These are phyloP conservation scores for Pythium vanterpoolii DNA, from an alignment of 352 stramenopile species.

Conservation along the genomic window DNA sequence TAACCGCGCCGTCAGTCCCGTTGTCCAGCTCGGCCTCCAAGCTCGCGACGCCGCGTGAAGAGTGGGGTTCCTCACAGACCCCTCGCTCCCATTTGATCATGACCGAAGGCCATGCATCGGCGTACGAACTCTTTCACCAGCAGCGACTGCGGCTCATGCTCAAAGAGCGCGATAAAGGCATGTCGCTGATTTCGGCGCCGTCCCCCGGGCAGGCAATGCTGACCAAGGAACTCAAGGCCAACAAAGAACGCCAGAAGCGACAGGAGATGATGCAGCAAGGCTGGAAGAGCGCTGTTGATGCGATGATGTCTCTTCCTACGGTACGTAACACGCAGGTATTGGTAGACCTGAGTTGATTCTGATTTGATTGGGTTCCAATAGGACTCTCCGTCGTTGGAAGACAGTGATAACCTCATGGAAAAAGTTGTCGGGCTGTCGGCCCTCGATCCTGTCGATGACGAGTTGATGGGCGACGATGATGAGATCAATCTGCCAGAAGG, in stretches of 20 bases:
- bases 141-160: slow-evolving; percentile 82
- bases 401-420: slow-evolving; percentile 22
- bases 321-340: slow-evolving; percentile 22
- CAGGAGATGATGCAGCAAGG: slow-evolving; percentile 89
- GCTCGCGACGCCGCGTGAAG: slow-evolving; percentile 73
- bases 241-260: slow-evolving; percentile 84
- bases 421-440: slow-evolving; percentile 23
- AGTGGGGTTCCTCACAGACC: slow-evolving; percentile 85
- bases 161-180: slow-evolving; percentile 77
- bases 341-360: no score
- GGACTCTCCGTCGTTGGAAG: slow-evolving; percentile 23
- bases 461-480: slow-evolving; percentile 20
- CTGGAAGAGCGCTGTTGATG: slow-evolving; percentile 83
- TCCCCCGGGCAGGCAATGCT: slow-evolving; percentile 83
- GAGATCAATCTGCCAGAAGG: slow-evolving; percentile 20
- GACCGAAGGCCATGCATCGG: slow-evolving; percentile 75
- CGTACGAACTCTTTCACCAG: slow-evolving; percentile 86
- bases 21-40: slow-evolving; percentile 38
- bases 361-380: neutral
- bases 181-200: slow-evolving; percentile 70
- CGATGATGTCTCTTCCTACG: slow-evolving; percentile 72
- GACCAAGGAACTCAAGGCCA: slow-evolving; percentile 86
- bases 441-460: slow-evolving; percentile 25
- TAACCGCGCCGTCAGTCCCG: slow-evolving; percentile 24
- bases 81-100: slow-evolving; percentile 80